Percentiles rank a stretch among this genome's conserved stretches.
Conservation (phyloP, 345 rosid species). For the Salix exigua region DNA sequence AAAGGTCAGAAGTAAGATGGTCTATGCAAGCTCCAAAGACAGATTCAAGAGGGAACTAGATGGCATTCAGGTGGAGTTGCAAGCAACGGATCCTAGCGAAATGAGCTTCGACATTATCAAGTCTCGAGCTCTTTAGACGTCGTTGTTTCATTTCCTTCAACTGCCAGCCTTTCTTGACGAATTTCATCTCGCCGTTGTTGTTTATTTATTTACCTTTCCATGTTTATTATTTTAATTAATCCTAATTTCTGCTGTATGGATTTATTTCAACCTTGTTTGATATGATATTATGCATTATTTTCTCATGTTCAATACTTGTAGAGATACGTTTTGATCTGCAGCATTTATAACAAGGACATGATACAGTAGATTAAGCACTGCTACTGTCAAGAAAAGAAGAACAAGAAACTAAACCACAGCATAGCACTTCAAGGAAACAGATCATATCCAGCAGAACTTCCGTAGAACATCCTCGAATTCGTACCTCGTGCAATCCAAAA, state of each 20-base stretch:
- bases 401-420: not conserved
- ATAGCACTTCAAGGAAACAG: not conserved
- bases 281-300: not conserved
- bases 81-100: slow-evolving; percentile 98
- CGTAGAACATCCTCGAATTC: not conserved
- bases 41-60: slow-evolving; percentile 95
- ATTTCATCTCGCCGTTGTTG: not conserved
- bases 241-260: not conserved
- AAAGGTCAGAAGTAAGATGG: slow-evolving; percentile 85
- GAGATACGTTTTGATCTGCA: not conserved
- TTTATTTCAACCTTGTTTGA: not conserved
- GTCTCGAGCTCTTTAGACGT: slow-evolving; percentile 61
- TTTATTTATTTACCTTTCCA: not conserved
- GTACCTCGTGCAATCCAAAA: not conserved
- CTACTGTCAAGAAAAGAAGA: not conserved
- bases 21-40: slow-evolving; percentile 92
- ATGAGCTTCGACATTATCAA: slow-evolving; percentile 89
- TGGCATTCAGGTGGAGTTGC: slow-evolving; percentile 91
- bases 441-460: not conserved
- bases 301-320: not conserved
- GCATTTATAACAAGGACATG: not conserved
- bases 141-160: not conserved
- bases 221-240: not conserved
- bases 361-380: not conserved
- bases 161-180: not conserved